Conservation (phyloP, 2,329 filamentous ascomycete species). For the Penicillium sp. region DNA sequence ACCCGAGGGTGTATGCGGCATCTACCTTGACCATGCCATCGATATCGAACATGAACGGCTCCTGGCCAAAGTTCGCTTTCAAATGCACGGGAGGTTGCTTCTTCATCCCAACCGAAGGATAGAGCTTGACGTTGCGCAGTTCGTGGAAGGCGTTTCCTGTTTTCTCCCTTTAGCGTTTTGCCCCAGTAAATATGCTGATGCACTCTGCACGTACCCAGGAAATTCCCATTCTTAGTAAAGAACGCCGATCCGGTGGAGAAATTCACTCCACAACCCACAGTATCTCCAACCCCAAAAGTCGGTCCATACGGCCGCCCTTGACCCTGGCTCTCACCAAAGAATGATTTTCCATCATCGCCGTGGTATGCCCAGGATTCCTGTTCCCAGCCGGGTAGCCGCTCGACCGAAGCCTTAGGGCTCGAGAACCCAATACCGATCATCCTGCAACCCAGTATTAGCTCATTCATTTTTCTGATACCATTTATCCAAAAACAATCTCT, state of each 20-base stretch:
- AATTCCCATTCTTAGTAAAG: conserved; percentile 66
- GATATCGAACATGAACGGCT: conserved; percentile 87
- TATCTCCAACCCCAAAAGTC: conserved; percentile 60
- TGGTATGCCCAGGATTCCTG: conserved; percentile 67
- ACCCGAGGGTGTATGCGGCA: conserved; percentile 7
- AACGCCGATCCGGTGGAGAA: conserved; percentile 63
- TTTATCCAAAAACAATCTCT: background rate
- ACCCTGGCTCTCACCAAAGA: conserved; percentile 58
- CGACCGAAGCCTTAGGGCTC: conserved; percentile 59
- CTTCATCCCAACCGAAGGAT: conserved; percentile 67
- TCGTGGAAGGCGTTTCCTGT: conserved; percentile 60
- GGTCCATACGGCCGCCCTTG: conserved; percentile 61
- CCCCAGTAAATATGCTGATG: background rate
- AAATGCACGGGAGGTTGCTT: conserved; percentile 61
- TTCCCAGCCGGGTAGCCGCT: conserved; percentile 67
- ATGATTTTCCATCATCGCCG: conserved; percentile 67
- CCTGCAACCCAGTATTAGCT: conserved; percentile 11
- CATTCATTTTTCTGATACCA: background rate
- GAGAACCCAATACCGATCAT: conserved; percentile 63
- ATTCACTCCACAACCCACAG: conserved; percentile 66
- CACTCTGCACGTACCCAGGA: conserved; percentile 51
- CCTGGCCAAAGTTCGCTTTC: conserved; percentile 65
- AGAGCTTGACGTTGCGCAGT: conserved; percentile 46
- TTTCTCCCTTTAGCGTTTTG: conserved; percentile 13
- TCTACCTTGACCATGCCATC: conserved; percentile 78